Evolutionary conservation across 768 basidiomycete species (phyloP).

Genomic region (Pleurotus djamor): DNA sequence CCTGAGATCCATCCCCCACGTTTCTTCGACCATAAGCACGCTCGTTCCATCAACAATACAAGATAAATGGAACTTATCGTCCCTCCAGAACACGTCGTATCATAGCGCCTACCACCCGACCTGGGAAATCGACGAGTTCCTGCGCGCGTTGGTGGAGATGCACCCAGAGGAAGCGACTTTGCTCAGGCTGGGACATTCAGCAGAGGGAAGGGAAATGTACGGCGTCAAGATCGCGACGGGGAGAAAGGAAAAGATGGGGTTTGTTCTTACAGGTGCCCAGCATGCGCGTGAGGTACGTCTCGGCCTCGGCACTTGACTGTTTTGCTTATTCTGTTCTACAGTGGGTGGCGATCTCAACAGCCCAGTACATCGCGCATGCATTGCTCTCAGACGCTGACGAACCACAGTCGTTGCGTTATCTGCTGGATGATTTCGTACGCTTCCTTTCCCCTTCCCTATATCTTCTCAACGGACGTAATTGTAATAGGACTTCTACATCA

Average conservation of each 20-base stretch:
- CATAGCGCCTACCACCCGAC: constrained; percentile 54
- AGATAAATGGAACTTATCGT: constrained; percentile 26
- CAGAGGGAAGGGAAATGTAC: constrained; percentile 57
- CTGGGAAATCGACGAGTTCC: constrained; percentile 49
- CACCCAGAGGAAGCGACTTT: constrained; percentile 47
- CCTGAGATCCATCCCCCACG: constrained; percentile 13
- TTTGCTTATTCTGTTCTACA: constrained; percentile 23
- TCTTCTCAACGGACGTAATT: constrained; percentile 5
- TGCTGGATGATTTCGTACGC: constrained; percentile 56
- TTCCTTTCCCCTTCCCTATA: constrained; percentile 7
- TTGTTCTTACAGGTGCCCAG: constrained; percentile 71
- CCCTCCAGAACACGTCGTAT: constrained; percentile 34
- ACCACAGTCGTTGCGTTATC: constrained; percentile 37
- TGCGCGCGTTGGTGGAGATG: constrained; percentile 40
- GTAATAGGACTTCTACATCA: constrained; percentile 59
- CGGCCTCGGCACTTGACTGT: too few species aligned
- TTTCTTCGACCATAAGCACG: constrained; percentile 11
- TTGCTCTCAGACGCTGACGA: constrained; percentile 52
- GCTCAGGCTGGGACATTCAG: constrained; percentile 52
- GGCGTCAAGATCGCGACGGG: constrained; percentile 46
- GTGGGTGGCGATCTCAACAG: constrained; percentile 81
- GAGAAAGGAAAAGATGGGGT: constrained; percentile 28
- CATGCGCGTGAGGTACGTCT: constrained; percentile 69
- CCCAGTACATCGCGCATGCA: constrained; percentile 72
- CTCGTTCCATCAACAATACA: constrained; percentile 7